Percentiles rank a stretch among this genome's conserved stretches.
phyloP scores from a whole-genome alignment of 305 asterid genomes.

The Fraxinus xanthoxyloides region DNA sequence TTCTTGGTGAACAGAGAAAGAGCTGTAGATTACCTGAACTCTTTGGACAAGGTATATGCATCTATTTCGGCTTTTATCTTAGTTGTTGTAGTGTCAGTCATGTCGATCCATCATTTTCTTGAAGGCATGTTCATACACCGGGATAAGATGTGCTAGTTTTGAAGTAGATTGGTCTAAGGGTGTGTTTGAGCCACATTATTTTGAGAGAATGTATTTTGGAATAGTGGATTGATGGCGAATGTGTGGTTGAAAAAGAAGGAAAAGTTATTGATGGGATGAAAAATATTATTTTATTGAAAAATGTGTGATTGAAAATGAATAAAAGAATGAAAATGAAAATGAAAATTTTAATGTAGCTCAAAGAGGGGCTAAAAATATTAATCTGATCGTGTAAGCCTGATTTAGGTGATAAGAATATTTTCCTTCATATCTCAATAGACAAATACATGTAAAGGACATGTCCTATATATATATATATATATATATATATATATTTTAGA shows the following conservation, averaged over 20 bases:
- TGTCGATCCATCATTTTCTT: not conserved
- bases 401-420: not conserved
- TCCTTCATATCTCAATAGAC: not conserved
- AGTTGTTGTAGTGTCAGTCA: not conserved
- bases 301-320: too few species aligned
- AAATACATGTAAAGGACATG: not conserved
- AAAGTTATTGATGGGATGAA: too few species aligned
- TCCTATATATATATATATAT: too few species aligned
- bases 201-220: too few species aligned
- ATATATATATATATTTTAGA: not conserved
- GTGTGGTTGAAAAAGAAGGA: too few species aligned
- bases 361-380: too few species aligned
- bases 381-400: not conserved
- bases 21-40: constrained; percentile 95
- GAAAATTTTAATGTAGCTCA: too few species aligned
- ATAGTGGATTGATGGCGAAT: too few species aligned
- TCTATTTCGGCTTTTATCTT: not conserved
- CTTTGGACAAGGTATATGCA: constrained; percentile 76
- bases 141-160: not conserved
- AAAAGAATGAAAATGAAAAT: too few species aligned
- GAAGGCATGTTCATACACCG: not conserved
- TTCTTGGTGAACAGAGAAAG: constrained; percentile 98
- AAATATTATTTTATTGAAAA: too few species aligned
- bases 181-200: too few species aligned
- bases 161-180: not conserved